Evolutionary conservation across 129 eudicot genomes (phyloP).

Genomic region (Saposhnikovia divaricata): DNA sequence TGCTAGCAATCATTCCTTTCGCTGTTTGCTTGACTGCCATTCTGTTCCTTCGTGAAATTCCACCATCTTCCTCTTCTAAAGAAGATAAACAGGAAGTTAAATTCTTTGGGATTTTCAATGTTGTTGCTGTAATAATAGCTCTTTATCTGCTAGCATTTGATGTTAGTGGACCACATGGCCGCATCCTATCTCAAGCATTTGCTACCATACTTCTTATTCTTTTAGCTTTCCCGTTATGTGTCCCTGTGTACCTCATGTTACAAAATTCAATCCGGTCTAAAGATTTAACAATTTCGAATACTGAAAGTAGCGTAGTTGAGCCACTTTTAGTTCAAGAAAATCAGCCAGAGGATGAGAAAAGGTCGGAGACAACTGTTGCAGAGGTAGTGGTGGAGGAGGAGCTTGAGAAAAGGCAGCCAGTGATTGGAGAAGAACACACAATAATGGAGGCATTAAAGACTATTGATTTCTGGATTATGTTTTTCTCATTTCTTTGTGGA

Average conservation of each 20-base stretch:
- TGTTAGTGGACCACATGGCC: slow-evolving; percentile 57
- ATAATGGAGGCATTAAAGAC: slow-evolving; percentile 61
- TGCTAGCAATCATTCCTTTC: slow-evolving; percentile 61
- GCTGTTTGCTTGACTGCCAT: slow-evolving; percentile 67
- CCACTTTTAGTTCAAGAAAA: slow-evolving; percentile 39
- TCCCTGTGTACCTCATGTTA: slow-evolving; percentile 54
- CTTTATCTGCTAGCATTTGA: slow-evolving; percentile 57
- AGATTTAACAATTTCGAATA: slow-evolving; percentile 20
- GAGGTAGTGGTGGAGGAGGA: slow-evolving; percentile 12
- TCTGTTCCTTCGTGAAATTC: slow-evolving; percentile 82
- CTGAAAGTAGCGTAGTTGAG: slow-evolving; percentile 31
- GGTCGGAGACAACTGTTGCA: slow-evolving; percentile 11
- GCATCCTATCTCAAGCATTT: slow-evolving; percentile 31
- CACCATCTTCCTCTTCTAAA: slow-evolving; percentile 52
- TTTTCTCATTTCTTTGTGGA: slow-evolving; percentile 80
- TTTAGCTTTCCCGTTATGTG: slow-evolving; percentile 51
- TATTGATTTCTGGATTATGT: slow-evolving; percentile 83
- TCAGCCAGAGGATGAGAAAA: slow-evolving; percentile 6
- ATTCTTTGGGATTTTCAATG: slow-evolving; percentile 64
- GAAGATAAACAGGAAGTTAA: slow-evolving; percentile 57
- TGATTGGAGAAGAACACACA: slow-evolving; percentile 89
- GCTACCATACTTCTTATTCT: slow-evolving; percentile 44
- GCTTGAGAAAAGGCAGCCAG: slow-evolving; percentile 38
- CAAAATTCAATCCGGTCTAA: slow-evolving; percentile 30
- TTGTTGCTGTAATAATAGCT: slow-evolving; percentile 69